Percentiles rank a stretch among this genome's conserved stretches.
Conservation (phyloP, 768 basidiomycete species). For the Wakefieldia striispora region DNA sequence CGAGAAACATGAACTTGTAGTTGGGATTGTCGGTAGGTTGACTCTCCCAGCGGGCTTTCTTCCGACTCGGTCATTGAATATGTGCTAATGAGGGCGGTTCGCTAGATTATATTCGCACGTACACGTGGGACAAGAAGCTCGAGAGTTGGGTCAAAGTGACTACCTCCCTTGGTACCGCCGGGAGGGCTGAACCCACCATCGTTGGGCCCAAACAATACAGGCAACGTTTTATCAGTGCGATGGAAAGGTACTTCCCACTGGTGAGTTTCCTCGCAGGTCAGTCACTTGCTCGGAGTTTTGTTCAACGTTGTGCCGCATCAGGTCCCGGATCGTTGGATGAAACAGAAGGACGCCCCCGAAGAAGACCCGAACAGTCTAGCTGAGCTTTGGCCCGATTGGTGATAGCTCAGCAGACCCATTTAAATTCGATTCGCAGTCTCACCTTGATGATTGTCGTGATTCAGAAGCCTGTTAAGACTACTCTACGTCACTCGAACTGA, state of each 20-base stretch:
- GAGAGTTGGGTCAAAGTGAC: constrained; percentile 99
- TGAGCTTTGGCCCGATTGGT: constrained; percentile 70
- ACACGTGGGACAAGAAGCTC: constrained; percentile 98
- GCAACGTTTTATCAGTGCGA: constrained; percentile 80
- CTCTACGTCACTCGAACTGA: constrained; percentile 5
- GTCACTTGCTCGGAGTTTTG: not conserved
- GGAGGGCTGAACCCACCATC: constrained; percentile 91
- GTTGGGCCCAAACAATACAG: constrained; percentile 95
- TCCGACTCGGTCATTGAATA: not conserved
- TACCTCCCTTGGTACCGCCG: constrained; percentile 78
- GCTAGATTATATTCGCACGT: constrained; percentile 90
- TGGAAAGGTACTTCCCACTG: constrained; percentile 88
- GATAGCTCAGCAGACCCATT: not conserved
- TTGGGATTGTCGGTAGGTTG: constrained; percentile 91
- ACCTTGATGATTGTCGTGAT: not conserved
- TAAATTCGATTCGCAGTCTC: constrained; percentile 3
- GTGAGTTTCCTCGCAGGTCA: constrained; percentile 40
- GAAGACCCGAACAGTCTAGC: constrained; percentile 59
- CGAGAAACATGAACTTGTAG: constrained; percentile 83
- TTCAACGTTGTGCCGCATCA: constrained; percentile 26
- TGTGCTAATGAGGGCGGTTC: constrained; percentile 5
- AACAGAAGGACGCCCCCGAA: constrained; percentile 74
- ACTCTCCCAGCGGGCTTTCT: not conserved
- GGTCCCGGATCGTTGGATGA: constrained; percentile 93
- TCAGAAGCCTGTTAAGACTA: not conserved